These are phyloP conservation scores for Coemansia sp. DNA, from an alignment of 192 early-diverging fungal genomes.

Conservation along the genomic window DNA sequence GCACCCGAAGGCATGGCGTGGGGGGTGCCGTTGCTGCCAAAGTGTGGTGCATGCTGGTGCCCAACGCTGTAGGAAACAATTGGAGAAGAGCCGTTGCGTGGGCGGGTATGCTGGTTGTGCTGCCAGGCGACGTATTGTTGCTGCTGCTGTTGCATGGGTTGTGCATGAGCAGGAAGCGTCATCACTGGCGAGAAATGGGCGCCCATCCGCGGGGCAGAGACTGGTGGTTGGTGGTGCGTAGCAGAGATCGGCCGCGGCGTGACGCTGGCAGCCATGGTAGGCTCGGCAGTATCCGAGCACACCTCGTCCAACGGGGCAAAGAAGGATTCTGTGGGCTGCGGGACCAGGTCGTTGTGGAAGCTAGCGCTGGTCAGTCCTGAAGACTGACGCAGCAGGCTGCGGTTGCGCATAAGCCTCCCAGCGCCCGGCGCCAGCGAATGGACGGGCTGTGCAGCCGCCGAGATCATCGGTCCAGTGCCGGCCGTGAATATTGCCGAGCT, in stretches of 20 bases:
- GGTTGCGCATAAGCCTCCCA: slow-evolving; percentile 38
- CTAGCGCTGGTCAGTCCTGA: slow-evolving; percentile 39
- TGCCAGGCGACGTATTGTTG: slow-evolving; percentile 12
- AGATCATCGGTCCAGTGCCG: slow-evolving; percentile 2
- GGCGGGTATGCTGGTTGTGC: neutral
- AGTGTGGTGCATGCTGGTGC: neutral
- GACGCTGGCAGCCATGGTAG: neutral
- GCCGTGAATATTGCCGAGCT: neutral
- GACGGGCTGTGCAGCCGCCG: slow-evolving; percentile 1
- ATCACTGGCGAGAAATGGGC: slow-evolving; percentile 36
- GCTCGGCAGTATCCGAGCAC: slow-evolving; percentile 31
- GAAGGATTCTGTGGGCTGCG: slow-evolving; percentile 47
- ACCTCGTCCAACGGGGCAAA: slow-evolving; percentile 53
- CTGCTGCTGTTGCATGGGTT: neutral
- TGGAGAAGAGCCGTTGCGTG: neutral
- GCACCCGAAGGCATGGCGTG: slow-evolving; percentile 1
- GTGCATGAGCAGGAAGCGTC: slow-evolving; percentile 1
- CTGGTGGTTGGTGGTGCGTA: neutral
- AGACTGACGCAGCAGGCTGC: slow-evolving; percentile 40
- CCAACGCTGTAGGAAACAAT: neutral
- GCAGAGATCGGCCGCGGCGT: neutral
- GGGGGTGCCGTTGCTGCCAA: neutral
- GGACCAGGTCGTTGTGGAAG: slow-evolving; percentile 50
- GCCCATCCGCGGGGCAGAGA: slow-evolving; percentile 19
- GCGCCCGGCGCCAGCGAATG: slow-evolving; percentile 13